Percentiles rank a stretch among this genome's conserved stretches.
Conservation (phyloP, 1,284 basidiomycete species). For the Coniferiporia sulphurascens region DNA sequence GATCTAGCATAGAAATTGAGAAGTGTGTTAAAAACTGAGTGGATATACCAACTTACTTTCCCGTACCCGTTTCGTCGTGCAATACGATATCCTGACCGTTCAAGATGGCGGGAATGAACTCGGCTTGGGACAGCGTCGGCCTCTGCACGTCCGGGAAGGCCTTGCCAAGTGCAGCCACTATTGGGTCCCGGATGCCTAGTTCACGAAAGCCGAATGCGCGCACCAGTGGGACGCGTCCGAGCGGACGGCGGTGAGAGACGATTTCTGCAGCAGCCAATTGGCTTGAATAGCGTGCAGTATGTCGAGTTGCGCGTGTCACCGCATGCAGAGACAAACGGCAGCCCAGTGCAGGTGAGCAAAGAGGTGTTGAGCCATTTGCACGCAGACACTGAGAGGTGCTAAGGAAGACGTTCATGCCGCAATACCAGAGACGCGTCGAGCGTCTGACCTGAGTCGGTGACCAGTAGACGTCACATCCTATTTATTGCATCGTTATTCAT, state of each 20-base stretch:
- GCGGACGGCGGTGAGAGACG: not conserved
- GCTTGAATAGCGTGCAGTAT: not conserved
- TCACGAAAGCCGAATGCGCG: conserved; percentile 16
- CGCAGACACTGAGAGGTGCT: conserved; percentile 6
- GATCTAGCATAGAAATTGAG: conserved; percentile 41
- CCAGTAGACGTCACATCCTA: not conserved
- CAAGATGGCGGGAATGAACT: conserved; percentile 58
- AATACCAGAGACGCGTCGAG: not conserved
- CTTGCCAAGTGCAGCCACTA: conserved; percentile 43
- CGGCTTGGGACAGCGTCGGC: conserved; percentile 55
- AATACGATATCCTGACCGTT: conserved; percentile 55
- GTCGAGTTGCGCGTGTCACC: not conserved
- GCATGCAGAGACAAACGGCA: not conserved
- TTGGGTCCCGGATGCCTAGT: conserved; percentile 44
- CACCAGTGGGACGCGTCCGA: conserved; percentile 12
- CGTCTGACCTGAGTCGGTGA: not conserved
- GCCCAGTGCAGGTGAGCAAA: not conserved
- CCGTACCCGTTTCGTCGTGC: conserved; percentile 66
- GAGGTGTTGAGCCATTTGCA: not conserved
- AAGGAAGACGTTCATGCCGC: conserved; percentile 9
- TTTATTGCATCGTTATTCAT: not conserved
- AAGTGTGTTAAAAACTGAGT: not conserved
- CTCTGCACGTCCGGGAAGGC: conserved; percentile 58
- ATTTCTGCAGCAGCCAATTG: not conserved
- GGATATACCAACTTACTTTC: conserved; percentile 51